A percentile compares a stretch with the other conserved stretches of the same genome.
Evolutionary conservation across 306 rosid species (phyloP).

Genomic region (Prunus campanulata): DNA sequence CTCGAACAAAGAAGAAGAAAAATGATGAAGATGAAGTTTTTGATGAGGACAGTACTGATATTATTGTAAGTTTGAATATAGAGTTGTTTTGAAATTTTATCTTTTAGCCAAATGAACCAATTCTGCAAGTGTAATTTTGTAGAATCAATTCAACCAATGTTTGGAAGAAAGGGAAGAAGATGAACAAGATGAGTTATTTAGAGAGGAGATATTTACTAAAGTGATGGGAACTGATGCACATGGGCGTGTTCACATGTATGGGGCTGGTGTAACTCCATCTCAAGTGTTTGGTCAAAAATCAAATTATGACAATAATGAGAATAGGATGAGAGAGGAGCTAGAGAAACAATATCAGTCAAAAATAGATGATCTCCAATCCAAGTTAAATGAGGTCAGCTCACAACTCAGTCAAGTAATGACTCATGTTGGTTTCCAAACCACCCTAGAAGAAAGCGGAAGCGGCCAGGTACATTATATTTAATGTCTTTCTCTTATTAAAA

Average conservation of each 20-base stretch:
- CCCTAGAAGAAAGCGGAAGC: not conserved
- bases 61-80: not conserved
- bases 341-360: not conserved
- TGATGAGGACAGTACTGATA: not conserved
- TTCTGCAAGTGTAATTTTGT: not conserved
- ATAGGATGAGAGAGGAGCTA: not conserved
- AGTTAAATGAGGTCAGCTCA: not conserved
- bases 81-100: not conserved
- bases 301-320: not conserved
- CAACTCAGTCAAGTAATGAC: not conserved
- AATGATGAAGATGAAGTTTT: not conserved
- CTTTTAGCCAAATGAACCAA: not conserved
- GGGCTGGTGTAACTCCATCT: not conserved
- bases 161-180: not conserved
- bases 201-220: not conserved
- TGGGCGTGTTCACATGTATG: not conserved
- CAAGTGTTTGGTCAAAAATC: slow-evolving; percentile 7
- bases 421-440: not conserved
- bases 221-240: not conserved
- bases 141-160: not conserved
- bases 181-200: not conserved
- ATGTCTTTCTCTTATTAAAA: not conserved
- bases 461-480: not conserved
- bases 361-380: not conserved
- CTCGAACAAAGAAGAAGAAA: not conserved